These are phyloP conservation scores for Debaryomyces nepalensis DNA, from an alignment of 1,139 yeast genomes.

Conservation along the genomic window DNA sequence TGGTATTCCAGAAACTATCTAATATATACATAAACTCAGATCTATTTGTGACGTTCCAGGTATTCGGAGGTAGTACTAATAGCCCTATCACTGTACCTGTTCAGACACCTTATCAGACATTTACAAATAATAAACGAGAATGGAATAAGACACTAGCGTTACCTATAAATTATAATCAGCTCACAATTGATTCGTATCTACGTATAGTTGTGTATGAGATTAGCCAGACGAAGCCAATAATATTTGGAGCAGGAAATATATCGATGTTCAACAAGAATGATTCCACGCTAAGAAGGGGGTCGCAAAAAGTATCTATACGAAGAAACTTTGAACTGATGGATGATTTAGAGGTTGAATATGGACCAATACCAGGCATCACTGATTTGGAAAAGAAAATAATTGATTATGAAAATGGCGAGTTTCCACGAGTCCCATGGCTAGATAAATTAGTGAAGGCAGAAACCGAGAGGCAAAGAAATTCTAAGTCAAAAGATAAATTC, in stretches of 20 bases:
- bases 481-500: conserved; percentile 5
- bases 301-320: conserved; percentile 41
- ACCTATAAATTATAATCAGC: conserved; percentile 71
- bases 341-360: conserved; percentile 25
- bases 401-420: conserved; percentile 70
- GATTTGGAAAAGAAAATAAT: conserved; percentile 60
- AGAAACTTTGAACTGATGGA: conserved; percentile 9
- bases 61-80: conserved; percentile 58
- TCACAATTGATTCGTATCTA: conserved; percentile 64
- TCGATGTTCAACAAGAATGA: conserved; percentile 55
- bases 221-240: conserved; percentile 51
- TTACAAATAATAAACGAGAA: conserved; percentile 47
- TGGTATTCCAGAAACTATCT: conserved; percentile 53
- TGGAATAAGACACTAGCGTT: conserved; percentile 67
- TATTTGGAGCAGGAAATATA: conserved; percentile 65
- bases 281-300: conserved; percentile 40
- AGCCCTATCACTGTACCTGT: conserved; percentile 71
- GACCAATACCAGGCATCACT: conserved; percentile 28
- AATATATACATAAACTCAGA: conserved; percentile 59
- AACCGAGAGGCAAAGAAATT: conserved; percentile 42
- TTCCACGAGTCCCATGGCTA: conserved; percentile 70
- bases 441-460: conserved; percentile 68
- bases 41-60: conserved; percentile 62
- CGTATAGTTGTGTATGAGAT: conserved; percentile 70
- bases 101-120: conserved; percentile 66